Conservation (phyloP, 1,284 basidiomycete species). For the Austropuccinia psidii region DNA sequence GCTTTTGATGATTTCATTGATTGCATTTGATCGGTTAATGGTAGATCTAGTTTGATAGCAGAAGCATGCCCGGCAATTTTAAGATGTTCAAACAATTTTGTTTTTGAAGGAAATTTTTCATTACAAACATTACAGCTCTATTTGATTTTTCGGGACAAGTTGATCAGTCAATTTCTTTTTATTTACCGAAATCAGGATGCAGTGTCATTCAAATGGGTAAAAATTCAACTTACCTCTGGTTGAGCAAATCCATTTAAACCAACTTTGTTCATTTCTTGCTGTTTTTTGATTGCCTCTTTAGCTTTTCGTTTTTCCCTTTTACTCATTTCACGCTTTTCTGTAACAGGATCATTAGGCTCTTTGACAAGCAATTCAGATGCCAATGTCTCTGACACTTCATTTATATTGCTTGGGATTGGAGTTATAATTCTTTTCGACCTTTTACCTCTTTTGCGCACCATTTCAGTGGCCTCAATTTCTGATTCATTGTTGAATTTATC, state of each 20-base stretch:
- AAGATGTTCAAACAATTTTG: slow-evolving; percentile 71
- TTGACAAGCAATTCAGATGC: neutral
- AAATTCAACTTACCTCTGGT: slow-evolving; percentile 28
- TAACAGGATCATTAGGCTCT: neutral
- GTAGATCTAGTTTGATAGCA: too few relatives aligned
- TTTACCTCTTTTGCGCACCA: slow-evolving; percentile 20
- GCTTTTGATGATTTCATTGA: too few relatives aligned
- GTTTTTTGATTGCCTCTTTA: slow-evolving; percentile 67
- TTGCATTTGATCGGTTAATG: too few relatives aligned
- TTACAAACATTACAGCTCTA: slow-evolving; percentile 67
- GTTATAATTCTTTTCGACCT: neutral
- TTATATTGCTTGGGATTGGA: neutral
- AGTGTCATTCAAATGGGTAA: neutral
- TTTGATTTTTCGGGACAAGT: neutral
- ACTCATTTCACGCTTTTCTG: slow-evolving; percentile 52
- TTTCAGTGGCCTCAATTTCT: slow-evolving; percentile 30
- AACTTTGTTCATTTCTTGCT: slow-evolving; percentile 51
- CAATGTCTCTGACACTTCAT: neutral
- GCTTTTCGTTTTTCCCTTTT: slow-evolving; percentile 74
- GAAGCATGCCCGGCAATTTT: slow-evolving; percentile 65
- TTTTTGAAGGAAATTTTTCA: slow-evolving; percentile 61
- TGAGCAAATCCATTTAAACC: slow-evolving; percentile 41
- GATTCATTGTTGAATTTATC: slow-evolving; percentile 42
- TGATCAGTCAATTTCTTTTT: neutral
- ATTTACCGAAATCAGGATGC: neutral